Base-by-base conservation (phyloP, 306 rosid species). In the Malus fusca region DNA sequence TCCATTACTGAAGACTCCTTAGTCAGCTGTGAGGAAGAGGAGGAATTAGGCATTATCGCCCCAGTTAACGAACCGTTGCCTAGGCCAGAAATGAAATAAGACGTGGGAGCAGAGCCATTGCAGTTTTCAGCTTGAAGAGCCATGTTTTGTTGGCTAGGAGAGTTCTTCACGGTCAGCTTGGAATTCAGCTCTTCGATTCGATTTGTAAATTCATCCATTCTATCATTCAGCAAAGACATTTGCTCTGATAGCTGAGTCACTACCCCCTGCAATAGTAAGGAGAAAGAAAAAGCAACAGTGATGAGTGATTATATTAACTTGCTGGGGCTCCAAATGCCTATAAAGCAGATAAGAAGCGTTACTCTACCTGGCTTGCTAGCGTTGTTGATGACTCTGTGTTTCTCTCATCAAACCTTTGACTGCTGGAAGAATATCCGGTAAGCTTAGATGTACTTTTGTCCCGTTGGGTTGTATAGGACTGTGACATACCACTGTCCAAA, bases 181-280 rank as follows among this genome's bases (percentile, higher is more conserved):
- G 92, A 83, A 77, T 90, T 96, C 75, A 96, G 82, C 88, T 96
- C 99, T 77, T 96, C 99, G 4, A 96, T 80, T 65, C 87, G 87
- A 84, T 61, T 84, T n/a, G 98, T 92, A 71, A 92, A 96, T 80
- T 90, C 98, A 74, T 92, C 98, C 93, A 96, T 96, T 76, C 98
- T 88, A 79, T 96, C 99, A 82, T 90, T 96, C 61, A 96, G 87
- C 17, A 96, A 90, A 13, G 96, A 90, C 61, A 96, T 90, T 87
- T 92, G 98, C 52, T 96, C 98, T 18, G 91, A 92, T 67, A 96
- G 93, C 87, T 88, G 96, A 78, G 77, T 89, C 61, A 88, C 79
- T 58, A 81, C 87, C 62, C 88, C 91, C 96, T 89, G 74, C 75
- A 80, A 75, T 59, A 61, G n/a, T 66, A 82, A 77, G 28, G 73